Percentiles rank a stretch among this genome's conserved stretches.
Evolutionary conservation across 208 protist species (phyloP).

Genomic region (Crithidia thermophila): DNA sequence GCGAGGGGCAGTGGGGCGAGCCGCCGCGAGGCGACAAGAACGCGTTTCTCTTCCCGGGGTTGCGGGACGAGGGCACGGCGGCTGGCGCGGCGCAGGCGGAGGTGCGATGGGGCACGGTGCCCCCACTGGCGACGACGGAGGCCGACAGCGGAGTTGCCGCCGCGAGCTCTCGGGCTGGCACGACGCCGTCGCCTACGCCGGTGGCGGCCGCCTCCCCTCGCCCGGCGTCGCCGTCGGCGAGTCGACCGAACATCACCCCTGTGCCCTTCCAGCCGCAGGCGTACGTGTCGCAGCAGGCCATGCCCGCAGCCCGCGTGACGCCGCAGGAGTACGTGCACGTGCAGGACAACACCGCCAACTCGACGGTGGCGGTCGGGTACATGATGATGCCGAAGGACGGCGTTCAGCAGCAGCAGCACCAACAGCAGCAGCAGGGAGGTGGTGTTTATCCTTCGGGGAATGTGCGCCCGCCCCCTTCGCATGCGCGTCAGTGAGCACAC

Average conservation of each 20-base stretch:
- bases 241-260: slow-evolving; percentile 47
- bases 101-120: slow-evolving; percentile 51
- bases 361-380: slow-evolving; percentile 69
- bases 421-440: neutral
- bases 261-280: slow-evolving; percentile 74
- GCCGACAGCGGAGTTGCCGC: slow-evolving; percentile 1
- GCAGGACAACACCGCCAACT: slow-evolving; percentile 63
- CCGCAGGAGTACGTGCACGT: slow-evolving; percentile 86
- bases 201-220: slow-evolving; percentile 5
- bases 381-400: slow-evolving; percentile 61
- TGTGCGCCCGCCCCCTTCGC: neutral
- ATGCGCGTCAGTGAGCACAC: slow-evolving; percentile 2
- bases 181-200: slow-evolving; percentile 7
- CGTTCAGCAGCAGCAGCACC: slow-evolving; percentile 11
- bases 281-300: slow-evolving; percentile 45
- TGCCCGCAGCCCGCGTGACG: slow-evolving; percentile 29
- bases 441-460: neutral
- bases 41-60: slow-evolving; percentile 81
- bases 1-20: slow-evolving; percentile 98
- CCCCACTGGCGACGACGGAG: slow-evolving; percentile 13
- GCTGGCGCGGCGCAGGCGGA: slow-evolving; percentile 13
- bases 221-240: slow-evolving; percentile 16
- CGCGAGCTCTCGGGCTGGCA: neutral
- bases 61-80: slow-evolving; percentile 77
- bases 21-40: slow-evolving; percentile 88